Conservation (phyloP, 257 asterid species). For the Salvia splendens region DNA sequence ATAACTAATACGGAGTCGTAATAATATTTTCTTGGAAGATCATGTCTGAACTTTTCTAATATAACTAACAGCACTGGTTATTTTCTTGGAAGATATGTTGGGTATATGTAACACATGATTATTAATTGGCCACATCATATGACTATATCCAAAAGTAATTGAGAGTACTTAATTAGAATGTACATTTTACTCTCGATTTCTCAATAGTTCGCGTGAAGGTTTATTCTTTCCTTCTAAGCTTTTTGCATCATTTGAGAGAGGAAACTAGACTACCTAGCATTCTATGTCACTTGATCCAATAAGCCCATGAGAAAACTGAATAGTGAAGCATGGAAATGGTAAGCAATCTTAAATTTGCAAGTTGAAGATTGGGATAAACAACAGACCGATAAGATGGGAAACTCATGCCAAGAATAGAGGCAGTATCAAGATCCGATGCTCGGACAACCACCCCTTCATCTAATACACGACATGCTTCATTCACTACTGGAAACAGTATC, state of each 20-base stretch:
- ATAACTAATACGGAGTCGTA: not conserved
- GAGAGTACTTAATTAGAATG: too few species aligned
- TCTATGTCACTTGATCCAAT: too few species aligned
- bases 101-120: conserved; percentile 7
- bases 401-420: conserved; percentile 97
- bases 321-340: not conserved
- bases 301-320: not conserved
- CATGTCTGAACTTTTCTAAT: too few species aligned
- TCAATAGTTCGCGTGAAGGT: not conserved
- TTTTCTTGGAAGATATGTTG: not conserved
- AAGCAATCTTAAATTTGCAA: not conserved
- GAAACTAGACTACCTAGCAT: too few species aligned
- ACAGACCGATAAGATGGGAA: conserved; percentile 93
- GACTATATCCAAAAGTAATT: not conserved
- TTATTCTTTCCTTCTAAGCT: too few species aligned
- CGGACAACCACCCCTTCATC: conserved; percentile 84
- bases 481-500: conserved; percentile 92
- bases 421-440: conserved; percentile 91
- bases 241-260: too few species aligned
- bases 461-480: conserved; percentile 91
- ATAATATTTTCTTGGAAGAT: not conserved
- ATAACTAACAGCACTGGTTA: too few species aligned
- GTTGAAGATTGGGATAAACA: not conserved
- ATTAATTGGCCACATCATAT: conserved; percentile 10
- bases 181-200: not conserved